A percentile compares a stretch with the other conserved stretches of the same genome.
phyloP scores from a whole-genome alignment of 2,329 filamentous ascomycete species.

The Penicillium thymicola region DNA sequence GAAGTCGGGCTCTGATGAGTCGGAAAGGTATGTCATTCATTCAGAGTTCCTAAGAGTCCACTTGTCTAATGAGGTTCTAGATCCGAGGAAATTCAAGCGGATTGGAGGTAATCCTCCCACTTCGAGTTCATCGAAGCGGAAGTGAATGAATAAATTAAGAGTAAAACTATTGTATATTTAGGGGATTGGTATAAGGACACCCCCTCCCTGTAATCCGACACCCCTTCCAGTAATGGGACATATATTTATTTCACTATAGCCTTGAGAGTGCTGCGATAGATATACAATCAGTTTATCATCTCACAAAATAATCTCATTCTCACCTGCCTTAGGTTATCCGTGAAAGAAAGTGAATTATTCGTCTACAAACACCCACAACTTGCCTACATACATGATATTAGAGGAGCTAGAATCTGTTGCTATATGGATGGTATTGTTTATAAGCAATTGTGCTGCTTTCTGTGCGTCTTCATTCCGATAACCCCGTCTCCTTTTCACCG shows the following conservation, averaged over 20 bases:
- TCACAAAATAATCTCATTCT: not conserved
- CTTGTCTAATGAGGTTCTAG: constrained; percentile 33
- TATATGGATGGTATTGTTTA: too few relatives aligned
- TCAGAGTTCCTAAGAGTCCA: not conserved
- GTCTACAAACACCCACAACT: not conserved
- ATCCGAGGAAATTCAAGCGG: constrained; percentile 69
- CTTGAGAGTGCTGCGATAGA: too few relatives aligned
- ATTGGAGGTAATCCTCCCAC: constrained; percentile 44
- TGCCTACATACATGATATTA: not conserved
- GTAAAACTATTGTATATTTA: too few relatives aligned
- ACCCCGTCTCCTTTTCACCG: not conserved
- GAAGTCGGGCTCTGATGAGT: constrained; percentile 68
- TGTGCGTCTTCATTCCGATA: not conserved
- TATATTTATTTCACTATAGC: not conserved
- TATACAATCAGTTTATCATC: too few relatives aligned
- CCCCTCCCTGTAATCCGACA: too few relatives aligned
- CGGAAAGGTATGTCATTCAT: constrained; percentile 52
- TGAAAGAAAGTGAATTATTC: not conserved
- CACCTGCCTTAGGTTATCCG: not conserved
- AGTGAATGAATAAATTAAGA: constrained; percentile 13
- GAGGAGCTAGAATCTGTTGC: too few relatives aligned
- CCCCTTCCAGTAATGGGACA: too few relatives aligned
- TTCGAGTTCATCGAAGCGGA: constrained; percentile 32
- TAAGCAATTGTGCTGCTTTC: not conserved
- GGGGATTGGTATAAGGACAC: too few relatives aligned